A percentile compares a stretch with the other conserved stretches of the same genome.
Evolutionary conservation across 2,329 filamentous ascomycete species (phyloP).

Genomic region (Cyphellophora attinorum): DNA sequence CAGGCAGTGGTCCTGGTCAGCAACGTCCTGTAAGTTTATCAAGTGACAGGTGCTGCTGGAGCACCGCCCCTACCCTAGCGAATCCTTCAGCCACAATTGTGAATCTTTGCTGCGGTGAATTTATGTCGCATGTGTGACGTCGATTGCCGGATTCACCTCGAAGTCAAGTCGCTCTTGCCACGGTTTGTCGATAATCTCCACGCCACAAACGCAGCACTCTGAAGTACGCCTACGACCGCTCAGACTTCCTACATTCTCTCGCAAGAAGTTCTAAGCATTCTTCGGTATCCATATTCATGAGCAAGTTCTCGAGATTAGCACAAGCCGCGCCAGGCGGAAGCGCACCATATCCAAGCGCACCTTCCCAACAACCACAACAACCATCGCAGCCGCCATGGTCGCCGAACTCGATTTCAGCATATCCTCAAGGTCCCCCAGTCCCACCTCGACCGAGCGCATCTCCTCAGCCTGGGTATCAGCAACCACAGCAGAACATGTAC

Average conservation of each 20-base stretch:
- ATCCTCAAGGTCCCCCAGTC: conserved; percentile 25
- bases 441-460: conserved; percentile 25
- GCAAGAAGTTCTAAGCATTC: conserved; percentile 9
- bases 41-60: no score
- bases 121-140: no score
- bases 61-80: no score
- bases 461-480: conserved; percentile 28
- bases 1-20: conserved; percentile 26
- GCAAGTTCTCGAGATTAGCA: conserved; percentile 18
- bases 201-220: no score
- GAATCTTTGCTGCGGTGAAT: no score
- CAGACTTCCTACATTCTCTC: conserved; percentile 5
- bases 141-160: no score
- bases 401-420: conserved; percentile 19
- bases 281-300: conserved; percentile 15
- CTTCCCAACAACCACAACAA: conserved; percentile 28
- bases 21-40: conserved; percentile 22
- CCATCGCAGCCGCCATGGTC: conserved; percentile 9
- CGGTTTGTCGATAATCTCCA: no score
- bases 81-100: no score
- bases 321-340: conserved; percentile 5
- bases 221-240: no score
- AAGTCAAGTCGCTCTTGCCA: no score
- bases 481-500: conserved; percentile 25
- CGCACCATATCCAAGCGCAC: conserved; percentile 7